phyloP scores from a whole-genome alignment of 768 basidiomycete genomes.

The Agrocybe praecox region DNA sequence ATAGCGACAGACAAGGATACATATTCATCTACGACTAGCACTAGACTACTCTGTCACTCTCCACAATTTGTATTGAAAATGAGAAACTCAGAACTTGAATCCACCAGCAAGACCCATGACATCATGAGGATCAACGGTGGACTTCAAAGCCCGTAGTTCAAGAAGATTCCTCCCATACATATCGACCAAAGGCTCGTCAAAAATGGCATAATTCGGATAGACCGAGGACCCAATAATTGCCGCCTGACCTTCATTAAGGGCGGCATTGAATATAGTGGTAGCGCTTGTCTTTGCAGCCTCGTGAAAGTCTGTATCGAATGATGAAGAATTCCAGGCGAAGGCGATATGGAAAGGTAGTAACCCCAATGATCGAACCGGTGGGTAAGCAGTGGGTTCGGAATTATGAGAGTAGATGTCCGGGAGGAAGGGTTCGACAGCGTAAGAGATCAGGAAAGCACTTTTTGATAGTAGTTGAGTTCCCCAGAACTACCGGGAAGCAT shows the following conservation, averaged over 20 bases:
- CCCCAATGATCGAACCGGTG: slow-evolving; percentile 36
- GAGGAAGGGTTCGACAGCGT: slow-evolving; percentile 56
- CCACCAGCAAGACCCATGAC: slow-evolving; percentile 73
- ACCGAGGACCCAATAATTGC: slow-evolving; percentile 36
- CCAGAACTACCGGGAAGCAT: slow-evolving; percentile 42
- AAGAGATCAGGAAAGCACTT: slow-evolving; percentile 35
- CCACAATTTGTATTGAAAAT: too few relatives aligned
- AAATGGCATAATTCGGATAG: slow-evolving; percentile 66
- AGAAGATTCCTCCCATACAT: slow-evolving; percentile 56
- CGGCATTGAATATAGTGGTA: slow-evolving; percentile 30
- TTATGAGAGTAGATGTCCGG: slow-evolving; percentile 40
- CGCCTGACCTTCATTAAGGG: slow-evolving; percentile 39
- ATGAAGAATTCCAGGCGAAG: slow-evolving; percentile 44
- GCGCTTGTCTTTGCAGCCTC: slow-evolving; percentile 31
- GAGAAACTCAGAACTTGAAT: slow-evolving; percentile 45
- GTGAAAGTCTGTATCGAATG: slow-evolving; percentile 41
- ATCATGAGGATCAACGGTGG: slow-evolving; percentile 52
- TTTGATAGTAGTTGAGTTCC: slow-evolving; percentile 28
- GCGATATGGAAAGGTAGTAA: slow-evolving; percentile 50
- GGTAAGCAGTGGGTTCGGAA: slow-evolving; percentile 45
- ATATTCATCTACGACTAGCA: too few relatives aligned
- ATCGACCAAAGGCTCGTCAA: slow-evolving; percentile 47
- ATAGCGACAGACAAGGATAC: too few relatives aligned
- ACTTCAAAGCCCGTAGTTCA: slow-evolving; percentile 41
- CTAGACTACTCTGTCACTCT: too few relatives aligned